Base-by-base conservation (phyloP, 208 protist species). In the Crithidia mellificae region DNA sequence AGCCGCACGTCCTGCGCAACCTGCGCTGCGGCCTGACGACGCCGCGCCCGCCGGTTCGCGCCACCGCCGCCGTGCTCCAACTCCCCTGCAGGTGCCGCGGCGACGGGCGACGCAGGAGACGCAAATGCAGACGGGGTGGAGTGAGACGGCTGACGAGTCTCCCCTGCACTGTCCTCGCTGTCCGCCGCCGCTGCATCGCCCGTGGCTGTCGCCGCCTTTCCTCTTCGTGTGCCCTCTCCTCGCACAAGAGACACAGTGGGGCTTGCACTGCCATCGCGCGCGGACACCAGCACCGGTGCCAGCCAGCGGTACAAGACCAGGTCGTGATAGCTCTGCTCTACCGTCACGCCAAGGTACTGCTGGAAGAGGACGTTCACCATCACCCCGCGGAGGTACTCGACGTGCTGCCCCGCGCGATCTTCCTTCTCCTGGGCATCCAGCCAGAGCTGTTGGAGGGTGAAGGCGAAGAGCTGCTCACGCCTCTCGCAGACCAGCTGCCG, bases 301-400 rank as follows among this genome's bases (percentile, higher is more conserved):
- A 92, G 70, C 78, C 78, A 89, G 2, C 58, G 73, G 39, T 72
- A 77, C 47, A 92, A 68, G 25, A 83, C 74, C 27, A 84, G 11
- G 39, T 89, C 83, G 44, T 80, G 46, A 36, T 54, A 66, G 56
- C 71, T 86, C 20, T 74, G 53, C 19, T 79, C 74, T 6, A 90
- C 84, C 6, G 53, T 36, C 9, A 92, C 74, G 17, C 68, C 47
- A 11, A 92, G 58, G 34, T 78, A 92, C 39, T 90, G 81, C 27
- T 86, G 72, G 44, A 86, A 81, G 9, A 92, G 62, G 2, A 72
- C 77, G 25, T 50, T 70, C 25, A 92, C 69, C 12, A 90, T 59
- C 1, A 75, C 5, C 11, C 50, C 62, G 9, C 87, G 83, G 6
- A 83, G 58, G 24, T 65, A 50, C 63, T 90, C 83, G 1, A 92